These are phyloP conservation scores for Suillus americanus DNA, from an alignment of 768 basidiomycete species.

Conservation along the genomic window DNA sequence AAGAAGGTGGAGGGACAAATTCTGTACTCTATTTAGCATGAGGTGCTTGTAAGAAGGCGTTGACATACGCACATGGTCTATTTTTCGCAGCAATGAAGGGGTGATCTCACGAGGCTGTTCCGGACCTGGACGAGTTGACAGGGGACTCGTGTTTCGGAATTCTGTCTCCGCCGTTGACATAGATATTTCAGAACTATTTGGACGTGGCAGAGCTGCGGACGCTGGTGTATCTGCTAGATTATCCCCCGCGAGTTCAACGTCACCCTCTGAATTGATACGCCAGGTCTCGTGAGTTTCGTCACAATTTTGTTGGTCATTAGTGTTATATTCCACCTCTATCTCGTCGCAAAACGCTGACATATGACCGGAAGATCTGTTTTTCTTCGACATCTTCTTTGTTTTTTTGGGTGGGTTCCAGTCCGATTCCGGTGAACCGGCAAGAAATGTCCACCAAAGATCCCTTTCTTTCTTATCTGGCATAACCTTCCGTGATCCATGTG, in stretches of 20 bases:
- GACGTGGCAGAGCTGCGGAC: conserved; percentile 41
- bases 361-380: conserved; percentile 13
- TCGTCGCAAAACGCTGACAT: conserved; percentile 41
- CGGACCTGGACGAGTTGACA: too few species aligned
- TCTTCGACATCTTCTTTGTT: conserved; percentile 20
- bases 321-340: conserved; percentile 6
- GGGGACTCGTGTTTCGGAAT: not conserved
- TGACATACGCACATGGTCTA: conserved; percentile 61
- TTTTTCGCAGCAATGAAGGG: conserved; percentile 50
- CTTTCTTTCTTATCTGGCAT: conserved; percentile 74
- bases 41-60: not conserved
- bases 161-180: not conserved
- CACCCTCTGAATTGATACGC: conserved; percentile 42
- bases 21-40: conserved; percentile 39
- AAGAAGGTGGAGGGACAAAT: conserved; percentile 68
- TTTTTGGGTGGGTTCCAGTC: conserved; percentile 62
- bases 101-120: conserved; percentile 53
- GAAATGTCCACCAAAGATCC: conserved; percentile 78
- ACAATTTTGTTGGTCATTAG: not conserved
- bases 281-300: conserved; percentile 23
- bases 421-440: conserved; percentile 65
- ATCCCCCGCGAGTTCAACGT: conserved; percentile 37
- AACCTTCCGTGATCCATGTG: conserved; percentile 27
- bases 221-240: conserved; percentile 39
- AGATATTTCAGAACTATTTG: not conserved